Percentiles rank a stretch among this genome's conserved stretches.
Evolutionary conservation across 345 rosid species (phyloP).

Genomic region (Turritis glabra): DNA sequence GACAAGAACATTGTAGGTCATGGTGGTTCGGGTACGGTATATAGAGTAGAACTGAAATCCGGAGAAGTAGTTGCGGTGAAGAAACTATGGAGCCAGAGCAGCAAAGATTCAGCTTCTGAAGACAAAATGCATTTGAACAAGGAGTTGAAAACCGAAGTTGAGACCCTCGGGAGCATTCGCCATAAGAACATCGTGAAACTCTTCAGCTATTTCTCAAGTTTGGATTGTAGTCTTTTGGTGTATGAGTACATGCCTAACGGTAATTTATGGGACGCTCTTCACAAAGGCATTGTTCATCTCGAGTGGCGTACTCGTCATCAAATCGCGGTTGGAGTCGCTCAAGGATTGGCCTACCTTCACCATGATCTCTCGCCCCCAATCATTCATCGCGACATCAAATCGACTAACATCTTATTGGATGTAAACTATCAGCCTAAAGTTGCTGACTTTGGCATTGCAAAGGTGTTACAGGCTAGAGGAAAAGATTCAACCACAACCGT

Average conservation of each 20-base stretch:
- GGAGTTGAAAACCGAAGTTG: constrained; percentile 82
- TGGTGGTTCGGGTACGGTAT: constrained; percentile 88
- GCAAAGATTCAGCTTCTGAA: constrained; percentile 55
- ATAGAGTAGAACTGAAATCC: constrained; percentile 56
- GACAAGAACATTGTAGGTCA: constrained; percentile 85
- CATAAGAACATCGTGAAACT: constrained; percentile 92
- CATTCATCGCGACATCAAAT: constrained; percentile 91
- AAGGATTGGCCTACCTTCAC: constrained; percentile 91
- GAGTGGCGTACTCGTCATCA: constrained; percentile 88
- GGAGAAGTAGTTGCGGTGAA: constrained; percentile 89
- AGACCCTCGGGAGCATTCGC: constrained; percentile 78
- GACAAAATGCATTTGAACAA: constrained; percentile 54
- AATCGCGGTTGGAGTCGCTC: constrained; percentile 88
- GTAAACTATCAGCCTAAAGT: constrained; percentile 76
- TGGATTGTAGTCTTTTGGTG: constrained; percentile 64
- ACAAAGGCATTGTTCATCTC: constrained; percentile 55
- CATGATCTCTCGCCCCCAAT: constrained; percentile 74
- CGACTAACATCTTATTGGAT: constrained; percentile 83
- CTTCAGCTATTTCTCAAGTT: constrained; percentile 75
- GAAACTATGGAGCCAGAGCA: constrained; percentile 64
- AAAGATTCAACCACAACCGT: constrained; percentile 84
- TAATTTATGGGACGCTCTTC: constrained; percentile 87
- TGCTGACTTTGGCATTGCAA: constrained; percentile 96
- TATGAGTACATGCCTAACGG: constrained; percentile 96
- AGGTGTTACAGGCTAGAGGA: constrained; percentile 82